These are phyloP conservation scores for Chaetomium tenue DNA, from an alignment of 495 filamentous ascomycete genomes.

Conservation along the genomic window DNA sequence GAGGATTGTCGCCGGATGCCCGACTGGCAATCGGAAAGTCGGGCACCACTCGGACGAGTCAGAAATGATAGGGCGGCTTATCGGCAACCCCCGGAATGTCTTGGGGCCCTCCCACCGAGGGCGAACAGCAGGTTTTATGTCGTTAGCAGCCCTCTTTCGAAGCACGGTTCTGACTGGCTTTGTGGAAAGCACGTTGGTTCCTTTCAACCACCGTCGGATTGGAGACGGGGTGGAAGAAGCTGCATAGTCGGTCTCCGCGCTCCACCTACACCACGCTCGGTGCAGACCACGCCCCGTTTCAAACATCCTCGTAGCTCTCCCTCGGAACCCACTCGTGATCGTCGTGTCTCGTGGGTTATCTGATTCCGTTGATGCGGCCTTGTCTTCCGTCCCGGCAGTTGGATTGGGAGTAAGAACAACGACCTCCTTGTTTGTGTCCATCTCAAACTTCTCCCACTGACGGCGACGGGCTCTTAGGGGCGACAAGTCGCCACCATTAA, in stretches of 20 bases:
- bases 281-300: background rate
- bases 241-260: background rate
- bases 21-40: background rate
- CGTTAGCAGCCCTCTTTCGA: background rate
- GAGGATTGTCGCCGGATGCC: background rate
- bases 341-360: background rate
- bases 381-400: background rate
- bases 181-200: background rate
- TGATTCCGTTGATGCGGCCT: background rate
- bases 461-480: background rate
- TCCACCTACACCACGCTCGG: background rate
- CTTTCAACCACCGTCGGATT: background rate
- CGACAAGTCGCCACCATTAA: background rate
- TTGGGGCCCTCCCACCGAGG: background rate
- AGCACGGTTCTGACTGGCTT: background rate
- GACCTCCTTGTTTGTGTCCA: conserved; percentile 2
- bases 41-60: background rate
- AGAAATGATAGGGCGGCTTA: background rate
- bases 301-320: background rate
- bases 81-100: background rate
- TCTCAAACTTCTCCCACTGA: conserved; percentile 5
- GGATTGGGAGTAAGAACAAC: background rate
- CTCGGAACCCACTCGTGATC: background rate
- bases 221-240: background rate
- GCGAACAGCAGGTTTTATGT: background rate